Conservation (phyloP, 495 filamentous ascomycete genomes). For the Hypomontagnella monticulosa region DNA sequence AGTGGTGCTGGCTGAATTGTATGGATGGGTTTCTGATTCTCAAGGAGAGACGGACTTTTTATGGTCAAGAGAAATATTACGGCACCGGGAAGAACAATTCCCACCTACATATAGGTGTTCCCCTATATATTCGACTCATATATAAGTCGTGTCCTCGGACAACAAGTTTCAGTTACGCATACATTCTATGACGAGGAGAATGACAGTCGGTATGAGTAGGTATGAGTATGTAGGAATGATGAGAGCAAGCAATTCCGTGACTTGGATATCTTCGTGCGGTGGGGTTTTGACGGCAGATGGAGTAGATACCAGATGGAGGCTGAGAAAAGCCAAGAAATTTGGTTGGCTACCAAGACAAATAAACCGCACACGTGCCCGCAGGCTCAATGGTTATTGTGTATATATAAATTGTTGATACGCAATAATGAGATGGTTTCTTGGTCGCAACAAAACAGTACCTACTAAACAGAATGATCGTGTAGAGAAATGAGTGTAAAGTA, state of each 20-base stretch:
- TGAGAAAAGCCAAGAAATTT: constrained; percentile 32
- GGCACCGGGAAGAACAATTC: too few relatives aligned
- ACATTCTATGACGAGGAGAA: constrained; percentile 15
- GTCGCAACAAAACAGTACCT: not conserved
- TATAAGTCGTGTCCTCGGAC: constrained; percentile 5
- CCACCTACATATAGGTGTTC: not conserved
- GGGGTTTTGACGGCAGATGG: constrained; percentile 24
- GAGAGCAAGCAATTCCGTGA: constrained; percentile 5
- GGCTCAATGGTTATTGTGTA: constrained; percentile 16
- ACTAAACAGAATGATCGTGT: not conserved
- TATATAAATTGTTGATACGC: constrained; percentile 1
- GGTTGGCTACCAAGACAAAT: constrained; percentile 8
- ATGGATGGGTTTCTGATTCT: not conserved
- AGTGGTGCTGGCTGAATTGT: constrained; percentile 2
- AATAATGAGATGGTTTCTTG: constrained; percentile 4
- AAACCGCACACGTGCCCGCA: constrained; percentile 17
- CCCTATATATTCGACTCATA: constrained; percentile 5
- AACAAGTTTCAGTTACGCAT: constrained; percentile 2
- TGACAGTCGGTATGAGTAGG: not conserved
- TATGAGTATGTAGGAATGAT: not conserved
- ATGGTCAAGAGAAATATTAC: too few relatives aligned
- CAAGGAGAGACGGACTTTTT: not conserved
- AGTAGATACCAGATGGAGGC: constrained; percentile 24
- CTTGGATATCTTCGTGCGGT: constrained; percentile 31
- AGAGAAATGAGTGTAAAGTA: not conserved